Base-by-base conservation (phyloP, 2,329 filamentous ascomycete genomes). In the Mariannaea sp. region DNA sequence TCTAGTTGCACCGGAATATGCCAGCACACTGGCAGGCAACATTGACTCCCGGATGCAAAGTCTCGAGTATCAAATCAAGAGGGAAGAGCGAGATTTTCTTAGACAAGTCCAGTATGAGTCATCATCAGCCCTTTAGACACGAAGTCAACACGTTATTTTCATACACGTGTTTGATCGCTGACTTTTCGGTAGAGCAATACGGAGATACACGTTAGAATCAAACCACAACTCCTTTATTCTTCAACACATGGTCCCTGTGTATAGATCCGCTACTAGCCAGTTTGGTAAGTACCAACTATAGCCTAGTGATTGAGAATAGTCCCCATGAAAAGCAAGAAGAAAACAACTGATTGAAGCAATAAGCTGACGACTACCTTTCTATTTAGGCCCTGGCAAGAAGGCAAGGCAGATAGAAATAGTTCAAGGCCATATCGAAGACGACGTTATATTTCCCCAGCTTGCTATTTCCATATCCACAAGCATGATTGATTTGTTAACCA, bases 191-290 rank as follows among this genome's bases (percentile, higher is more conserved):
- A 60, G 57, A 13, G 14, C 35, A 8, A 51, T 60, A 29, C 55
- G 52, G 1, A 35, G 55, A 20, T 58, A 51, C 20, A 49, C 57
- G 2, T 56, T 52, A 1, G 57, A 60, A 6, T 49, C 55, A 2
- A 60, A 60, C 9, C 47, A 44, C 12, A 58, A 51, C 26, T 60
- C 57, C 0, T 60, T 50, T 19, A 58, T 60, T 1, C 48, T 60
- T 1, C 40, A 56, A 38, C 49, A 60, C 4, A 60, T 60, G 57
- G 12, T 60, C 0, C 57, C 55, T 1, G 4, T 30, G 0, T 60
- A 60, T 33, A 42, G 57, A 1, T 53, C 48, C 3, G 57, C 57
- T 1, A 29, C 20, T 3, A 48, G 13, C 1, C 17, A 56, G 36
- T 0, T 0, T 0, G 36, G 55, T 59, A 35, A 8, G 45, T 40